Conservation (phyloP, 2,329 filamentous ascomycete genomes). For the Aspergillus latus region DNA sequence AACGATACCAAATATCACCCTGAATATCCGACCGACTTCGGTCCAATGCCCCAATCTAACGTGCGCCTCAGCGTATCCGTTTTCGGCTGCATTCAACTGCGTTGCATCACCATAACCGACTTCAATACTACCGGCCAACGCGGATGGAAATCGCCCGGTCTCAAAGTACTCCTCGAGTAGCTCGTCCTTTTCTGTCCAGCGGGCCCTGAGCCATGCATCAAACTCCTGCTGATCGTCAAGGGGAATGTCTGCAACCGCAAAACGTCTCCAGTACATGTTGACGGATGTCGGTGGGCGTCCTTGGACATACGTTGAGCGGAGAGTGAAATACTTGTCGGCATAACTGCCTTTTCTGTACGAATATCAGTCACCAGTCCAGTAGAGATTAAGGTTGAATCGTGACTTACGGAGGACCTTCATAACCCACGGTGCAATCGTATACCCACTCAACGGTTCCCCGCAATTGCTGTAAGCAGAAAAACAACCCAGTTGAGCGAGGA, state of each 20-base stretch:
- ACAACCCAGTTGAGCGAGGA: conserved; percentile 60
- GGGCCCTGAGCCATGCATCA: conserved; percentile 76
- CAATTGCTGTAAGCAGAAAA: conserved; percentile 62
- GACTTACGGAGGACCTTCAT: conserved; percentile 87
- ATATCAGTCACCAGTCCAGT: neutral
- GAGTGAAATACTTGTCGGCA: conserved; percentile 86
- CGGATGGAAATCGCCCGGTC: conserved; percentile 76
- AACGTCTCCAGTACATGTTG: conserved; percentile 94
- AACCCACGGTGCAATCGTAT: conserved; percentile 84
- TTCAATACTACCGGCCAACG: conserved; percentile 54
- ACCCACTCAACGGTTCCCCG: conserved; percentile 61
- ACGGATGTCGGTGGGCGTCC: conserved; percentile 90
- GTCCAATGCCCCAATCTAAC: conserved; percentile 45
- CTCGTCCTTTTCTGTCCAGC: conserved; percentile 91
- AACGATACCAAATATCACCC: conserved; percentile 37
- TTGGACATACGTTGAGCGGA: conserved; percentile 83
- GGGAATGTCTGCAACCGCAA: conserved; percentile 76
- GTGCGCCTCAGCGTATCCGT: conserved; percentile 46
- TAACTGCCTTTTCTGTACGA: conserved; percentile 67
- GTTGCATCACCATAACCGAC: conserved; percentile 40
- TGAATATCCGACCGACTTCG: conserved; percentile 47
- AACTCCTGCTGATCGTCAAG: conserved; percentile 72
- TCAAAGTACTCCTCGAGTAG: conserved; percentile 79
- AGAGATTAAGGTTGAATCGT: neutral
- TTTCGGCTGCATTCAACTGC: conserved; percentile 33